Evolutionary conservation across 176 grass and related monocot genomes (phyloP).

Genomic region (Poa annua): DNA sequence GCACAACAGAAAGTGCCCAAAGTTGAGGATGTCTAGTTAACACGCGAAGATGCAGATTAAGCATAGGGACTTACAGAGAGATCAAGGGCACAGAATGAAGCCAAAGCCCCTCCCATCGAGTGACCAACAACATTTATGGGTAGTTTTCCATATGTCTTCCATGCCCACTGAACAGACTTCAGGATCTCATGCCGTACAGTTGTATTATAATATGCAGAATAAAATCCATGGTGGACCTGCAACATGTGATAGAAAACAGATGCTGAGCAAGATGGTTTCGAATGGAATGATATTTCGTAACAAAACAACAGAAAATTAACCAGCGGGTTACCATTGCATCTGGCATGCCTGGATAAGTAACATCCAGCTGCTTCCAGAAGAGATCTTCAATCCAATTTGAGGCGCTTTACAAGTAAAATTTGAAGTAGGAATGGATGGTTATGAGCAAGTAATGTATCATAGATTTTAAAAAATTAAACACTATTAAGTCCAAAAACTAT

Average conservation of each 20-base stretch:
- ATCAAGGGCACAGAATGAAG: slow-evolving; percentile 92
- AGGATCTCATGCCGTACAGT: slow-evolving; percentile 61
- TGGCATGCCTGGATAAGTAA: slow-evolving; percentile 91
- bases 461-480: slow-evolving; percentile 1
- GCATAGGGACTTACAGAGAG: slow-evolving; percentile 62
- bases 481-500: neutral
- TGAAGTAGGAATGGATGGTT: slow-evolving; percentile 4
- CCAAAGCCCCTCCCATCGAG: slow-evolving; percentile 94
- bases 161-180: slow-evolving; percentile 62
- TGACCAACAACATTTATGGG: slow-evolving; percentile 82
- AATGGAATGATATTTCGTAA: slow-evolving; percentile 8
- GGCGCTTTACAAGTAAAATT: slow-evolving; percentile 51
- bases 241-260: slow-evolving; percentile 36
- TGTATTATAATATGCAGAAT: slow-evolving; percentile 85
- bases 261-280: slow-evolving; percentile 20
- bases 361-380: slow-evolving; percentile 97
- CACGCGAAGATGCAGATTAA: slow-evolving; percentile 13
- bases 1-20: slow-evolving; percentile 4
- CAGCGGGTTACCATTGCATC: slow-evolving; percentile 68
- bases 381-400: slow-evolving; percentile 95
- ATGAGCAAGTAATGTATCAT: neutral
- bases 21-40: neutral
- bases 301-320: slow-evolving; percentile 10
- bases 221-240: slow-evolving; percentile 93
- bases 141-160: slow-evolving; percentile 62